Conservation (phyloP, 495 filamentous ascomycete species). For the Aspergillus kassunensis region DNA sequence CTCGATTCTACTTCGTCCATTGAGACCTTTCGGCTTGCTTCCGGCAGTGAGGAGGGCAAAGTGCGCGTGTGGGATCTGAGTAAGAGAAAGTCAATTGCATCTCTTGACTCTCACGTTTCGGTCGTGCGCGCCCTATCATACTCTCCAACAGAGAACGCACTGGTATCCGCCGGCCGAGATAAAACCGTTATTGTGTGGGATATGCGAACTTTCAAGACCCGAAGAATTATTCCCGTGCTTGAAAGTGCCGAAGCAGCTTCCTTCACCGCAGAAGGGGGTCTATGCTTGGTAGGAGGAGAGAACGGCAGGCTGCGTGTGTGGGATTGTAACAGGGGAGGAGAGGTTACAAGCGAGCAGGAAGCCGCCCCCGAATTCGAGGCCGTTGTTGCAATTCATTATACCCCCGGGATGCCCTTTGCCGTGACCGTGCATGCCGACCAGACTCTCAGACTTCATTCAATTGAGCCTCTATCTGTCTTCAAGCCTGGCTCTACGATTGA, state of each 20-base stretch:
- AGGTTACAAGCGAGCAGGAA: conserved; percentile 71
- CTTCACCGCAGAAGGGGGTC: conserved; percentile 64
- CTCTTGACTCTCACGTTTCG: conserved; percentile 87
- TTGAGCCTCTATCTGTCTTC: conserved; percentile 35
- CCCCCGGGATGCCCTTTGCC: conserved; percentile 57
- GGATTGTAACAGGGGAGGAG: conserved; percentile 68
- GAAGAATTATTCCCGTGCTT: conserved; percentile 75
- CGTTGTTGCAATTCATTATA: conserved; percentile 68
- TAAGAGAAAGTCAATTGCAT: conserved; percentile 70
- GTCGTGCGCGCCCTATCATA: conserved; percentile 83
- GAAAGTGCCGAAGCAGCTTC: conserved; percentile 82
- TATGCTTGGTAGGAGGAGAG: conserved; percentile 83
- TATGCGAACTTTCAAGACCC: conserved; percentile 75
- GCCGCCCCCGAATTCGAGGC: conserved; percentile 66
- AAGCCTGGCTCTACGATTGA: conserved; percentile 35
- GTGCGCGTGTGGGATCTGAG: conserved; percentile 88
- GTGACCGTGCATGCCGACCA: conserved; percentile 87
- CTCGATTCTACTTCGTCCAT: conserved; percentile 31
- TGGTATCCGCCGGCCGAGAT: conserved; percentile 89
- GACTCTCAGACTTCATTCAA: conserved; percentile 72
- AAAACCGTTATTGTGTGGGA: conserved; percentile 94
- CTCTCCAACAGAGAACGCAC: conserved; percentile 63
- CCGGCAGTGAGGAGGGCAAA: conserved; percentile 88
- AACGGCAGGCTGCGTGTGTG: conserved; percentile 79
- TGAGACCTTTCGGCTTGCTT: conserved; percentile 72